Conservation (phyloP, 1,284 basidiomycete genomes). For the Fomitopsis palustris region DNA sequence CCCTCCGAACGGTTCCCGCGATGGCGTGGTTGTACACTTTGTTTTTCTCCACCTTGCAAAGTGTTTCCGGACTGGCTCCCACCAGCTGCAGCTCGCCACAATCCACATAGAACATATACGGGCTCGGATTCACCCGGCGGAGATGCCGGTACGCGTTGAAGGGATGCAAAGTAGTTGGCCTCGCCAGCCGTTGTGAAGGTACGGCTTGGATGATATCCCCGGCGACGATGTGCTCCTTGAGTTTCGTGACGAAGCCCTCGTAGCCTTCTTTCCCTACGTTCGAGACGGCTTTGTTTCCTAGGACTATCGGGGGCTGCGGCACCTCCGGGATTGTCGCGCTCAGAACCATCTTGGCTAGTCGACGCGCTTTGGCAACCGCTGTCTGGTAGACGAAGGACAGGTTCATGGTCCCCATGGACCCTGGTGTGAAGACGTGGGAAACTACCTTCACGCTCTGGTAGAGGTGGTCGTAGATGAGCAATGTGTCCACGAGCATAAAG, state of each 20-base stretch:
- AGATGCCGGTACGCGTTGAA: constrained; percentile 97
- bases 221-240: constrained; percentile 93
- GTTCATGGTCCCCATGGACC: constrained; percentile 56
- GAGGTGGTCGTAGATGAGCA: constrained; percentile 97
- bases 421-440: constrained; percentile 89
- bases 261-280: constrained; percentile 96
- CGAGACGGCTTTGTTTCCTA: constrained; percentile 73
- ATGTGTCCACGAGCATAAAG: constrained; percentile 95
- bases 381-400: constrained; percentile 81
- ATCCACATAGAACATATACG: constrained; percentile 99
- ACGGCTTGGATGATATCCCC: constrained; percentile 99
- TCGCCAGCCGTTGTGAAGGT: constrained; percentile 86
- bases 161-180: constrained; percentile 87
- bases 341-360: constrained; percentile 68
- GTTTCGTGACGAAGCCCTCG: constrained; percentile 85
- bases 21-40: constrained; percentile 98
- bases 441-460: constrained; percentile 95
- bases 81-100: constrained; percentile 92
- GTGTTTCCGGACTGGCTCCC: constrained; percentile 95
- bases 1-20: constrained; percentile 91
- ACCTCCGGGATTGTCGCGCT: constrained; percentile 62
- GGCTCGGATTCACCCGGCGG: constrained; percentile 93
- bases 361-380: constrained; percentile 74
- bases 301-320: constrained; percentile 61
- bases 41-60: constrained; percentile 93